These are phyloP conservation scores for Amoebophrya sp. DNA, from an alignment of 169 alveolate species.

Conservation along the genomic window DNA sequence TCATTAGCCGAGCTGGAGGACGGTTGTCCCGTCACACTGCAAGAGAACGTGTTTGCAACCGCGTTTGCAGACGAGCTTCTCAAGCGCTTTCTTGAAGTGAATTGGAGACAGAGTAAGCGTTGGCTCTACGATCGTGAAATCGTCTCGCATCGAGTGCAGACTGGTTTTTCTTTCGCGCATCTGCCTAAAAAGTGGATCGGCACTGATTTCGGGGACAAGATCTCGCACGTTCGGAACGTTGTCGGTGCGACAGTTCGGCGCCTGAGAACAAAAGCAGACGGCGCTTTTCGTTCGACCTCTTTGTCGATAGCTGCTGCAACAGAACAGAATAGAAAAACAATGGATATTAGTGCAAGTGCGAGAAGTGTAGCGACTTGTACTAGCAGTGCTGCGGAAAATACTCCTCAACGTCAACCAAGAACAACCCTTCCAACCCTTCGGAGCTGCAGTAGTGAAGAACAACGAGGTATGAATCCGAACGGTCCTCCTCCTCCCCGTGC, in stretches of 20 bases:
- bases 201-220: not conserved
- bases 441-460: too few relatives aligned
- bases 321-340: not conserved
- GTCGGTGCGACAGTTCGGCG: not conserved
- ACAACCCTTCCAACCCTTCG: too few relatives aligned
- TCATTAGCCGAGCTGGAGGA: not conserved
- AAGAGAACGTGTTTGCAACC: not conserved
- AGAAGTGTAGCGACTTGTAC: not conserved
- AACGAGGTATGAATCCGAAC: too few relatives aligned
- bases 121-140: not conserved
- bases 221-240: not conserved
- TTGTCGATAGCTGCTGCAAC: too few relatives aligned
- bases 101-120: not conserved
- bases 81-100: not conserved
- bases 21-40: not conserved
- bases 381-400: not conserved
- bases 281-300: too few relatives aligned
- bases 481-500: too few relatives aligned
- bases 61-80: not conserved
- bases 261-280: too few relatives aligned
- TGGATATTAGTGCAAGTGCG: not conserved
- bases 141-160: not conserved
- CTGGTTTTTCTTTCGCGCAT: not conserved
- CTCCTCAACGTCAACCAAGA: too few relatives aligned
- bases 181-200: not conserved